phyloP scores from a whole-genome alignment of 208 protist genomes.

The Crithidia brevicula region DNA sequence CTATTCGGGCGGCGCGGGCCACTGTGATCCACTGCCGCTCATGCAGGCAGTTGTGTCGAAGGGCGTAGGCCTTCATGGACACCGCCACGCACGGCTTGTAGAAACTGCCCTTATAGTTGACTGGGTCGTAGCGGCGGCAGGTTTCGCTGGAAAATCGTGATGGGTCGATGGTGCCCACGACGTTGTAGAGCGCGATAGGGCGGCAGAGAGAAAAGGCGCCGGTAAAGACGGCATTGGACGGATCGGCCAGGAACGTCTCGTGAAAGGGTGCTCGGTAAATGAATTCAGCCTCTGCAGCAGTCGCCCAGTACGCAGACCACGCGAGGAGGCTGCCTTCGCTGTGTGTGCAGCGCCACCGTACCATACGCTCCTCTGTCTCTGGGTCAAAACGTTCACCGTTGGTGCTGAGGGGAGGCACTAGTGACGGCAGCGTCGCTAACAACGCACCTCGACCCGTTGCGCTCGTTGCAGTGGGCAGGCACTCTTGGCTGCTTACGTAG shows the following conservation, averaged over 20 bases:
- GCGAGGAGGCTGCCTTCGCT: background rate
- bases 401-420: slow-evolving; percentile 43
- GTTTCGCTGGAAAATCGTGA: slow-evolving; percentile 33
- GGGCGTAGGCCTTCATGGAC: slow-evolving; percentile 59
- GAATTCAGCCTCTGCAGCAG: slow-evolving; percentile 55
- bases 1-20: slow-evolving; percentile 11
- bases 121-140: slow-evolving; percentile 68
- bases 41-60: slow-evolving; percentile 57
- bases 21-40: slow-evolving; percentile 58
- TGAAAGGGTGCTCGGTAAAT: slow-evolving; percentile 55
- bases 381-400: slow-evolving; percentile 70
- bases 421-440: background rate
- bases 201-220: slow-evolving; percentile 1
- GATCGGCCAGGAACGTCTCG: slow-evolving; percentile 24
- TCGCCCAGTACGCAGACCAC: slow-evolving; percentile 64
- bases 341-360: background rate
- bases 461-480: too few species aligned
- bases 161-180: slow-evolving; percentile 38
- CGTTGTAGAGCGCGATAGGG: slow-evolving; percentile 56
- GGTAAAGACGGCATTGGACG: slow-evolving; percentile 12
- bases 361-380: slow-evolving; percentile 27
- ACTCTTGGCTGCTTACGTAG: background rate
- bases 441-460: too few species aligned
- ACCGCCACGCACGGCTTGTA: slow-evolving; percentile 53
- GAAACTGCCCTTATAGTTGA: slow-evolving; percentile 49